A percentile compares a stretch with the other conserved stretches of the same genome.
These are phyloP conservation scores for Eutrema salsugineum DNA, from an alignment of 441 rosid species.

Conservation along the genomic window DNA sequence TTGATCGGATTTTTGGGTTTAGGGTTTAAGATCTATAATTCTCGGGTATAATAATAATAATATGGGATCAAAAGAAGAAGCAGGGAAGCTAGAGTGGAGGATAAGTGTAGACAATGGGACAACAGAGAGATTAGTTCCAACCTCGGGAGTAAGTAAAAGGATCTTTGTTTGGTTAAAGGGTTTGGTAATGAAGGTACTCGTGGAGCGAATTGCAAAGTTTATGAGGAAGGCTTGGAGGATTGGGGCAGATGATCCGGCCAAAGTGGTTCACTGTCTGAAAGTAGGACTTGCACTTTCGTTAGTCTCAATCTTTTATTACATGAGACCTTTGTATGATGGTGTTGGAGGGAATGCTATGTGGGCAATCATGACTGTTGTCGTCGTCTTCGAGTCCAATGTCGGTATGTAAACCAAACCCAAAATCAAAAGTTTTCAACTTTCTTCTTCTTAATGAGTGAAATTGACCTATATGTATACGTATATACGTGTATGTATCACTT, in stretches of 20 bases:
- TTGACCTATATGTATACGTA: not conserved
- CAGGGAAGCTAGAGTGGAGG: slow-evolving; percentile 55
- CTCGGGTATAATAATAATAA: not conserved
- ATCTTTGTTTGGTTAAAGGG: slow-evolving; percentile 32
- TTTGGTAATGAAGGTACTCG: slow-evolving; percentile 23
- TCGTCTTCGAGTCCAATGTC: slow-evolving; percentile 58
- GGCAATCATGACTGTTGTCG: slow-evolving; percentile 80
- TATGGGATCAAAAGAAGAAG: slow-evolving; percentile 29
- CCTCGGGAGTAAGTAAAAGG: slow-evolving; percentile 21
- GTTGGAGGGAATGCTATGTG: slow-evolving; percentile 73
- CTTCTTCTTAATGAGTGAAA: not conserved
- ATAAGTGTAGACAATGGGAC: slow-evolving; percentile 42
- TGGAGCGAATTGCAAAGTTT: slow-evolving; percentile 29
- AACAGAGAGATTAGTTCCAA: slow-evolving; percentile 34
- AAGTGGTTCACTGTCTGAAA: slow-evolving; percentile 59
- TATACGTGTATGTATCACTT: not conserved
- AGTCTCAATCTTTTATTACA: slow-evolving; percentile 66
- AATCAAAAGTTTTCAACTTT: not conserved
- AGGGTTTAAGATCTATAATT: not conserved
- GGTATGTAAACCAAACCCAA: slow-evolving; percentile 38
- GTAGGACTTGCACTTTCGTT: slow-evolving; percentile 65
- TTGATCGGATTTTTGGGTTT: not conserved
- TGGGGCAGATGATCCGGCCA: slow-evolving; percentile 60
- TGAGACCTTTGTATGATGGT: slow-evolving; percentile 68
- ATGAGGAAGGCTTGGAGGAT: slow-evolving; percentile 48